Conservation (phyloP, 306 rosid genomes). For the Trifolium repens region DNA sequence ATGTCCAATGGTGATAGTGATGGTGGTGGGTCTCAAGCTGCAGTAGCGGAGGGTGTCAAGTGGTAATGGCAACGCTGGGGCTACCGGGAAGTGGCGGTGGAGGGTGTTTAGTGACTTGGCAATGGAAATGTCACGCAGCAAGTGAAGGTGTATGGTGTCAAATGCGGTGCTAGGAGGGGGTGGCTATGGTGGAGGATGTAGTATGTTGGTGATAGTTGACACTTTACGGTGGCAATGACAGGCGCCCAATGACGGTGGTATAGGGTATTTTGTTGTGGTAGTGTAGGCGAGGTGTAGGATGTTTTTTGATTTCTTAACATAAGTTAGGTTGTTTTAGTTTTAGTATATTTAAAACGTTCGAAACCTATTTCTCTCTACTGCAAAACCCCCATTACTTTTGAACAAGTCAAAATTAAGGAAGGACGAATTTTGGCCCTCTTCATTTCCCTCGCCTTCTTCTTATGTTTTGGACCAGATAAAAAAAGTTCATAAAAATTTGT, state of each 20-base stretch:
- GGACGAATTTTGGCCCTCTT: neutral
- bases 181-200: slow-evolving; percentile 4
- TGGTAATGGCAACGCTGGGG: neutral
- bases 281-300: neutral
- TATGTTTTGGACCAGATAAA: neutral
- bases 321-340: slow-evolving; percentile 2
- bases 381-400: neutral
- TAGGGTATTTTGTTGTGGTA: neutral
- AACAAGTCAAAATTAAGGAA: slow-evolving; percentile 1
- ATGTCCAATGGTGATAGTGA: neutral
- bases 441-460: neutral
- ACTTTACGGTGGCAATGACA: neutral
- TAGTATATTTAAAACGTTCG: neutral
- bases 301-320: neutral
- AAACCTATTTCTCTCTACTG: neutral
- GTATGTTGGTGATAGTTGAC: neutral
- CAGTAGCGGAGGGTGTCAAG: neutral
- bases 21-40: neutral
- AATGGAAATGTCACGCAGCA: neutral
- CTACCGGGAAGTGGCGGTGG: too few species aligned
- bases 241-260: neutral
- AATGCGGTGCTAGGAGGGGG: neutral
- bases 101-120: neutral
- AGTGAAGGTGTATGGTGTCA: neutral
- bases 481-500: neutral